Evolutionary conservation across 306 rosid genomes (phyloP), one percentile per base, ranked within the genome.

Genomic region (Canavalia gladiata): DNA sequence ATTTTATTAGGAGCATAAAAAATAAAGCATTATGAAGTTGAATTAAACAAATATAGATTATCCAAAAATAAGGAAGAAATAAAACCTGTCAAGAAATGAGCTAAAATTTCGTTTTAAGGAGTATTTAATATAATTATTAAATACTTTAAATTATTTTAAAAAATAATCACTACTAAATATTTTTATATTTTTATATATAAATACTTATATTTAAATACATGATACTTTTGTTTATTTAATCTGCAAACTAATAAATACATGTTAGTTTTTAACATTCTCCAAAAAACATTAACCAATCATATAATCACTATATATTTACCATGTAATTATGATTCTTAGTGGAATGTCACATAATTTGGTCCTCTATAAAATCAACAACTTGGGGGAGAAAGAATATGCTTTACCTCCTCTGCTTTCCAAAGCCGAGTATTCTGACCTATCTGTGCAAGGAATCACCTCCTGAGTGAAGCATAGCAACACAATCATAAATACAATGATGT

Each of bases 361-460:
- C 73, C 18, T 67, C 52, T 3, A 5, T 29, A 67, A 56, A 67
- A 39, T 70, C 60, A 72, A 54, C 13, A 52, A 35, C 77, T 72
- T 72, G 46, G 18, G 18, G 18, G 29, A 45, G 7, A 51, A 73
- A 81, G 75, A 54, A 64, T 68, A 81, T 81, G 51, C 80, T 37
- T 74, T 81, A 55, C 75, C 51, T 57, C 60, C 25, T 34, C 0
- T 52, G 31, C 69, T n/a, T 73, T 55, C 75, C 55, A 43, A 81
- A 81, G 74, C 7, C 11, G 8, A 51, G 68, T 72, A 71, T 60
- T 29, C 25, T 80, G 28, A 57, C 13, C 8, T 1, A 46, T n/a
- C 7, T 69, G 34, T 62, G 72, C 83, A 71, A 62, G 83, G 25
- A 58, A 71, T 62, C 78, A 47, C 35, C 7, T 47, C 29, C 3